Evolutionary conservation across 2,329 filamentous ascomycete species (phyloP).

Genomic region (Xylaria arbuscula): DNA sequence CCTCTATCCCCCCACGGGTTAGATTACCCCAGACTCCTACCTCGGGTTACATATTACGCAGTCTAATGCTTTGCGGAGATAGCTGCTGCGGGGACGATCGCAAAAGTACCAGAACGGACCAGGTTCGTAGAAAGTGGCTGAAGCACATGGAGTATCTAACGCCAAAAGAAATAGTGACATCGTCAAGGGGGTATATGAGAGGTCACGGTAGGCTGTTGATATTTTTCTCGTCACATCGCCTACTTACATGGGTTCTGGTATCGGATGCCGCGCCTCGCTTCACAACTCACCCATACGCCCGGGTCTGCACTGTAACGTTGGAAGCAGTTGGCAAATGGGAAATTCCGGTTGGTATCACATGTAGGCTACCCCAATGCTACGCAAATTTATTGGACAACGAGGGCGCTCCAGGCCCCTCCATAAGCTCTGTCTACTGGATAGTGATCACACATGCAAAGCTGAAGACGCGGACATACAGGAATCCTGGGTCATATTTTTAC

Average conservation of each 20-base stretch:
- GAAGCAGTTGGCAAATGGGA: no score
- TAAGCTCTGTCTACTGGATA: neutral
- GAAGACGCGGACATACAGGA: neutral
- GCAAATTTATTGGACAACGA: neutral
- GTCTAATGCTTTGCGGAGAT: conserved; percentile 18
- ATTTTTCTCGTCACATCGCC: neutral
- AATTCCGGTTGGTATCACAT: neutral
- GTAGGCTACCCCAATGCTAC: neutral
- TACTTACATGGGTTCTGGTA: neutral
- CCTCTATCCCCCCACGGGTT: conserved; percentile 22
- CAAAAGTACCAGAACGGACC: conserved; percentile 1
- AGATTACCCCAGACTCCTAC: conserved; percentile 20
- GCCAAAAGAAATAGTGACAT: neutral
- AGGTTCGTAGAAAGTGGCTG: neutral
- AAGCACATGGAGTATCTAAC: neutral
- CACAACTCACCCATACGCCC: neutral
- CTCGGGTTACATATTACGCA: neutral
- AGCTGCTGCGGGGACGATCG: conserved; percentile 4
- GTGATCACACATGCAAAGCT: neutral
- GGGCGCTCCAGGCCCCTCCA: neutral
- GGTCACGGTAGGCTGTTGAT: neutral
- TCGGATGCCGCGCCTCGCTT: neutral
- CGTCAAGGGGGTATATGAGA: neutral
- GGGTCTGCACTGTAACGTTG: neutral
- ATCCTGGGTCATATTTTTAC: neutral